Percentiles rank a stretch among this genome's conserved stretches.
These are phyloP conservation scores for Coemansia sp. DNA, from an alignment of 371 early-diverging fungal species.

Conservation along the genomic window DNA sequence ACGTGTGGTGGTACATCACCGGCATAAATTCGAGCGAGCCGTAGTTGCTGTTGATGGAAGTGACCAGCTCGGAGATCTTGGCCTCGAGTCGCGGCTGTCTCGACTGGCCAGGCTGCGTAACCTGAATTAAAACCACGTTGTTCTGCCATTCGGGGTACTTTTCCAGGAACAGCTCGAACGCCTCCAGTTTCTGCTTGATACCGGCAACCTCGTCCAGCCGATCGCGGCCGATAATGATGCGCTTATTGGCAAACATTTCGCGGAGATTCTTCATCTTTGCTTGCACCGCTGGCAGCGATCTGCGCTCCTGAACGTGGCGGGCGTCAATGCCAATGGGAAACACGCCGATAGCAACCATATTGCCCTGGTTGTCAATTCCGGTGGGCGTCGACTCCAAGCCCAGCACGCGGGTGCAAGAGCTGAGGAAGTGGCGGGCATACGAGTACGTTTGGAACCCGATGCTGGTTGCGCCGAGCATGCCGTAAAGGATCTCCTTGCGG, in stretches of 20 bases:
- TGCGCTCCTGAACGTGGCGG: constrained; percentile 57
- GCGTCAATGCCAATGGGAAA: constrained; percentile 92
- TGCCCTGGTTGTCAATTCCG: constrained; percentile 79
- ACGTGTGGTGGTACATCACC: constrained; percentile 91
- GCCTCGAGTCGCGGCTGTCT: constrained; percentile 61
- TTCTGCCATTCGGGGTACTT: constrained; percentile 77
- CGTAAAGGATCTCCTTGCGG: constrained; percentile 74
- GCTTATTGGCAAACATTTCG: constrained; percentile 81
- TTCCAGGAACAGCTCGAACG: constrained; percentile 80
- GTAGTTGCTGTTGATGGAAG: constrained; percentile 90
- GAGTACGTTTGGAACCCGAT: constrained; percentile 93
- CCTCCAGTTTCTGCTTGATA: constrained; percentile 87
- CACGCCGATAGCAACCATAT: constrained; percentile 80
- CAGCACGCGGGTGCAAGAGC: constrained; percentile 82
- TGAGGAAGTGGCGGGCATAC: constrained; percentile 89
- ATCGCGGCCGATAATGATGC: constrained; percentile 90
- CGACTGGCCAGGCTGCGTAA: constrained; percentile 67
- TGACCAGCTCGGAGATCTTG: constrained; percentile 85
- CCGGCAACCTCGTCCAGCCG: constrained; percentile 95
- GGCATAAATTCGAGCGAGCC: constrained; percentile 95
- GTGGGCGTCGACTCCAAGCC: constrained; percentile 78
- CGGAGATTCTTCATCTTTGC: constrained; percentile 55
- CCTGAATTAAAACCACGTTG: constrained; percentile 76
- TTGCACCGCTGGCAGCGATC: constrained; percentile 35
- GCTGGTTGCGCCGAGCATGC: constrained; percentile 81